Evolutionary conservation across 2,329 filamentous ascomycete genomes (phyloP), one percentile per base, ranked within the genome.

Genomic region (Aspergillus sp.): DNA sequence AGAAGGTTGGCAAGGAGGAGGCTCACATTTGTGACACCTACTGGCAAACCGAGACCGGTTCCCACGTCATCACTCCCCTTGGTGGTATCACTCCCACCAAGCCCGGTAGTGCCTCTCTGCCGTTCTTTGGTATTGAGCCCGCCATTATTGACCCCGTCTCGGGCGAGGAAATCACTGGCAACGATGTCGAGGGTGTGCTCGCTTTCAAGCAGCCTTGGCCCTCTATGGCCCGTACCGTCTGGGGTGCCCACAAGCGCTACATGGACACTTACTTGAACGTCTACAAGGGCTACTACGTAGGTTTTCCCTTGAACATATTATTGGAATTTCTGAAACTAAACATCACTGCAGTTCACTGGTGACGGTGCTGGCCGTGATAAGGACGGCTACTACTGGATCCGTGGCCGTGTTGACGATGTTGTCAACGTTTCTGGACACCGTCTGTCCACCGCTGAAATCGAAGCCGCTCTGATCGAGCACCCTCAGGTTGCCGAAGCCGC

Each of bases 371-470:
- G 88, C 51, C 88, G 93, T 65, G 93, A 98, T 68, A 87, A 95
- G 72, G 93, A 98, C 63, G 93, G 93, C 49, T 98, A 96, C 78
- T 98, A 97, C 82, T 98, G 93, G 93, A 98, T 98, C 68, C 88
- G 93, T 53, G 93, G 93, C 56, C 90, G 93, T 70, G 93, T 98
- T 46, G 93, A 98, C 66, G 93, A 98, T 63, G 93, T 98, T 39
- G 91, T 98, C 69, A 98, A 98, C 71, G 93, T 98, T 53, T 93
- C 87, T 60, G 93, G 93, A 23, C 93, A 98, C 72, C 86, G 93
- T 68, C 79, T 98, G 53, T 97, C 91, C 13, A 98, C 93, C 7
- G 91, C 93, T 32, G 93, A 98, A 72, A 98, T 98, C 56, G 93
- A 98, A 74, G 93, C 93, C 23, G 93, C 93, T 15, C 83, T 98